phyloP scores from a whole-genome alignment of 495 filamentous ascomycete genomes.

The Neurospora sp. region DNA sequence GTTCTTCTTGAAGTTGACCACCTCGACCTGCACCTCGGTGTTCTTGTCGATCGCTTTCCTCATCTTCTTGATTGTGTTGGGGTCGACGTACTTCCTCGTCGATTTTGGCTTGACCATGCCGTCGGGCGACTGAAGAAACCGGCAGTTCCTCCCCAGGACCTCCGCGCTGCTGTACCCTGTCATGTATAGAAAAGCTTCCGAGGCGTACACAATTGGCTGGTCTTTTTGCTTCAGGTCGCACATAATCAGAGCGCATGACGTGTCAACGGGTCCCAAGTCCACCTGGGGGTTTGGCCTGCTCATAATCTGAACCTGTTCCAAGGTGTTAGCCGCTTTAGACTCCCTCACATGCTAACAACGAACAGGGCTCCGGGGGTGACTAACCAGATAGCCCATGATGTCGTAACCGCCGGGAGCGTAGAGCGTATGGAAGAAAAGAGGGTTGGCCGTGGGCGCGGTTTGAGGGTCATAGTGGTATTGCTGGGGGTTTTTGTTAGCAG shows the following conservation, averaged over 20 bases:
- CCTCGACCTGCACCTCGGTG: constrained; percentile 31
- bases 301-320: constrained; percentile 27
- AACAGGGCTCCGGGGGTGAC: constrained; percentile 1
- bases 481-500: background rate
- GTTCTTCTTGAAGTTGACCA: constrained; percentile 41
- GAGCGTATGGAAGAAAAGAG: constrained; percentile 37
- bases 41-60: constrained; percentile 26
- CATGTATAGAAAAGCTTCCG: constrained; percentile 30
- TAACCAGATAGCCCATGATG: constrained; percentile 38
- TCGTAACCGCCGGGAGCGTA: constrained; percentile 38
- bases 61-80: constrained; percentile 28
- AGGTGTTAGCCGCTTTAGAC: background rate
- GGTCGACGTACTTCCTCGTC: constrained; percentile 25
- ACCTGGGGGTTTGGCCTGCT: constrained; percentile 34
- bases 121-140: constrained; percentile 41
- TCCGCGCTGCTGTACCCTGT: constrained; percentile 36
- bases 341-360: background rate
- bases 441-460: constrained; percentile 8
- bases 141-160: constrained; percentile 39
- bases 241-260: constrained; percentile 36
- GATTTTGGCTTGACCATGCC: constrained; percentile 20
- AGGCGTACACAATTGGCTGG: constrained; percentile 40
- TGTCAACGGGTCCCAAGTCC: constrained; percentile 37
- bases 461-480: background rate
- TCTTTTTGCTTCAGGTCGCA: constrained; percentile 36